phyloP scores from a whole-genome alignment of 768 basidiomycete genomes.

The Podaxis sp. region DNA sequence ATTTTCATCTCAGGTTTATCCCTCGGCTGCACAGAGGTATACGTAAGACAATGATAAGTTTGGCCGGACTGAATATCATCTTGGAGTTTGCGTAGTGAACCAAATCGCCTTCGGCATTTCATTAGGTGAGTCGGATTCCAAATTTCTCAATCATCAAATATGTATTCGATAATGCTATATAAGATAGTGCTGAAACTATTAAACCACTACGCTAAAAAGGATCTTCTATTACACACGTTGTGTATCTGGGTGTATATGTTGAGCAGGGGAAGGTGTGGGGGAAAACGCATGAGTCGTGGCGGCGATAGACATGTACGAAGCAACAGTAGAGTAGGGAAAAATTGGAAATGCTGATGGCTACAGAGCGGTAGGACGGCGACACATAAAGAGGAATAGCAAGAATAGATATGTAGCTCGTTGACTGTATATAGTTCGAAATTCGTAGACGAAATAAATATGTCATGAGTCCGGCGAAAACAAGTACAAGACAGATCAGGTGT shows the following conservation, averaged over 20 bases:
- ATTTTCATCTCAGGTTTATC: too few species aligned
- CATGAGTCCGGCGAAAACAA: not conserved
- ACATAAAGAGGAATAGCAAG: not conserved
- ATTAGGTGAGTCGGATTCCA: too few species aligned
- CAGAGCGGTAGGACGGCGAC: not conserved
- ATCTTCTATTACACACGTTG: not conserved
- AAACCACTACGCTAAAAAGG: too few species aligned
- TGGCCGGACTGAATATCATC: too few species aligned
- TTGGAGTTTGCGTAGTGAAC: too few species aligned
- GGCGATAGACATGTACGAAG: not conserved
- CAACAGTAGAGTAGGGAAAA: not conserved
- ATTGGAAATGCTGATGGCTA: not conserved
- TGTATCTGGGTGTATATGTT: not conserved
- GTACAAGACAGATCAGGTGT: not conserved
- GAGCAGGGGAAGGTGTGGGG: not conserved
- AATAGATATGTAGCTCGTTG: constrained; percentile 5
- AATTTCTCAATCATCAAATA: too few species aligned
- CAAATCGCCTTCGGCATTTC: too few species aligned
- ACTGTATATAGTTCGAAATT: too few species aligned
- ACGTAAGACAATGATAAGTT: too few species aligned
- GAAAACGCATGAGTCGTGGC: not conserved
- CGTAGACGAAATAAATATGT: not conserved
- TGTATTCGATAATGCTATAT: too few species aligned
- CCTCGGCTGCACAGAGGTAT: too few species aligned
- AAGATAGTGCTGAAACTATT: too few species aligned